Base-by-base conservation (phyloP, 192 early-diverging fungal genomes). In the Chytriomyces sp. region DNA sequence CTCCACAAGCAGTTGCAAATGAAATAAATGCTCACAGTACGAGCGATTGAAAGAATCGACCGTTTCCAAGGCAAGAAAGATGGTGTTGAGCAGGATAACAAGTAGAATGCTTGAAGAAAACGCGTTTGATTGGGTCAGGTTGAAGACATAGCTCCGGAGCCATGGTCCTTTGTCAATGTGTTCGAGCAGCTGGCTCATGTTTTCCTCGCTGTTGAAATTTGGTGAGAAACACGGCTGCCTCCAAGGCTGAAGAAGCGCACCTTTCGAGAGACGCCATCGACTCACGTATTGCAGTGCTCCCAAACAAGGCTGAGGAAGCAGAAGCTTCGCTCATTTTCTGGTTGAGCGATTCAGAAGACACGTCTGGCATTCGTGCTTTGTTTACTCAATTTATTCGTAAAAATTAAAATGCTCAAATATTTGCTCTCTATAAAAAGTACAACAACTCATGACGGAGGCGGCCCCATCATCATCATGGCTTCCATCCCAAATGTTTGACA, bases 51-150 rank as follows among this genome's bases (percentile, higher is more conserved):
- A 53, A 6, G 47, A 35, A 13, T 45, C 43, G 13, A 77, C 63
- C 26, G 80, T 77, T 62, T 81, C 75, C 7, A 81, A 28, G 0
- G 76, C 62, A 9, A 81, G 50, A n/a, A 81, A 48, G 6, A 72
- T 62, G 6, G 76, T 77, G 60, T 81, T 81, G 45, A 77, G 18
- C 18, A 81, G 45, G 64, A 81, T 81, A 48, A 81, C 76, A 2
- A 71, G 13, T 5, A 81, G 47, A 47, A 81, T 81, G 53, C 49
- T 53, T 50, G 23, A 66, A 7, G 46, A 61, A 45, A 77, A 81
- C 47, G 45, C 18, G 44, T 45, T 62, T 11, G 50, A 6, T 67
- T 77, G 76, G 5, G 68, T 69, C 3, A 72, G 16, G 9, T 71
- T 64, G 26, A 77, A 78, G 4, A 78, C 23, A n/a, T 45, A 18